Evolutionary conservation across 768 basidiomycete species (phyloP), one percentile per base, ranked within the genome.

Genomic region (Leccinum uliginosum): DNA sequence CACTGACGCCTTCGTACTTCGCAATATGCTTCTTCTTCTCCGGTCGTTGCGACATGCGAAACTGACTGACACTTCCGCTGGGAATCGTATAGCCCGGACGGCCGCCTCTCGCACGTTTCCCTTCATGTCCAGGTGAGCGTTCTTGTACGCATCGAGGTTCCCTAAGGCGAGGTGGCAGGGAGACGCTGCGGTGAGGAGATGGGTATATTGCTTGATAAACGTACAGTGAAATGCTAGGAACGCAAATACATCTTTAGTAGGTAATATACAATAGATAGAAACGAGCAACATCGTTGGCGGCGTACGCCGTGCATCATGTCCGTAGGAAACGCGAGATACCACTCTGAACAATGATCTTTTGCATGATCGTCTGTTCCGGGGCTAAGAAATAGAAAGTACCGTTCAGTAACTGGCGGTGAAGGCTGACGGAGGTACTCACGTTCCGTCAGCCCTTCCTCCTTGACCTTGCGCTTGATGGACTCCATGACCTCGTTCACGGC

Each of bases 31-130:
- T 23, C 40, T n/a, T 43, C 6, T n/a, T n/a, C 8, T 7, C 7
- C n/a, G 40, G n/a, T 23, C 52, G 43, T n/a, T 62, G 51, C 27
- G 3, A 34, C 14, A 34, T 17, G 3, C 14, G 29, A 6, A 17
- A 21, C 10, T 4, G 17, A 27, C 3, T 57, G 30, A 55, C 35
- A 15, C 4, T 26, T 48, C 6, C 50, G 27, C 44, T 63, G 96
- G 93, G 93, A 97, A 72, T 91, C 90, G 3, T 98, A 98, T 73
- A 93, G 91, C 64, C 95, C 95, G 1, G 95, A 97, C 70, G 95
- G 97, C 68, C 19, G 11, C 21, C 8, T 4, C 3, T 24, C 21
- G 11, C 11, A 1, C 27, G 27, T 5, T 8, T 29, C 29, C n/a
- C n/a, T n/a, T 8, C 29, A 4, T 9, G 29, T 29, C 29, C 1